Base-by-base conservation (phyloP, 164 flowering plant genomes). In the Chimonanthus praecox region DNA sequence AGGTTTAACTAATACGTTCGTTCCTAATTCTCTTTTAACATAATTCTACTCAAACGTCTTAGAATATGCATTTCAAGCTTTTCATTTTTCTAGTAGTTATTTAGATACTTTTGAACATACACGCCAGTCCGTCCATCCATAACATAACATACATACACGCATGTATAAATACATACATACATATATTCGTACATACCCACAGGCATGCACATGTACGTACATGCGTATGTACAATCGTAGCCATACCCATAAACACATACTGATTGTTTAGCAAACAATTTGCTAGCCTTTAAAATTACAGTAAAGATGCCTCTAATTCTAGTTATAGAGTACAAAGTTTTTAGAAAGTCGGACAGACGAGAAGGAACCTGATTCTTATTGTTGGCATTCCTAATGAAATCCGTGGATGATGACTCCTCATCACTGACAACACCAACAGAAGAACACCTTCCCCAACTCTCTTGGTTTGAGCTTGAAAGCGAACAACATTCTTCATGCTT, bases 381-480 rank as follows among this genome's bases (percentile, higher is more conserved):
- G 64, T 49, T 73, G 33, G 76, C 62, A 51, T 66, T 76, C 68
- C 71, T 51, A 0, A 77, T 72, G 72, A 80, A 77, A 67, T 86
- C 86, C 16, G 61, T 33, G n/a, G 84, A 81, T 73, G 86, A 76
- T 7, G 87, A 68, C 75, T 87, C 91, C 49, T 85, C 91, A 61
- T 91, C 99, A 75, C 87, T 89, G 72, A 62, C 65, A 1, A 88
- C 87, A 43, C 91, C 97, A 71, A 92, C 71, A 67, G 98, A 91
- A 3, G 98, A 91, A 82, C 97, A 94, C 77, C 92, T 85, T 74
- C 96, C 99, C 97, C 94, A 95, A 71, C 98, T 91, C 82, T 90
- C 96, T 73, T 91, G 80, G 74, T 88, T 88, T 62, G 99, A 92
- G 79, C 97, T 92, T 62, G 99, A 85, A 80, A 81, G 83, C 20